Evolutionary conservation across 83 land plant species (phyloP), one percentile per base, ranked within the genome.

Genomic region (Picea engelmannii): DNA sequence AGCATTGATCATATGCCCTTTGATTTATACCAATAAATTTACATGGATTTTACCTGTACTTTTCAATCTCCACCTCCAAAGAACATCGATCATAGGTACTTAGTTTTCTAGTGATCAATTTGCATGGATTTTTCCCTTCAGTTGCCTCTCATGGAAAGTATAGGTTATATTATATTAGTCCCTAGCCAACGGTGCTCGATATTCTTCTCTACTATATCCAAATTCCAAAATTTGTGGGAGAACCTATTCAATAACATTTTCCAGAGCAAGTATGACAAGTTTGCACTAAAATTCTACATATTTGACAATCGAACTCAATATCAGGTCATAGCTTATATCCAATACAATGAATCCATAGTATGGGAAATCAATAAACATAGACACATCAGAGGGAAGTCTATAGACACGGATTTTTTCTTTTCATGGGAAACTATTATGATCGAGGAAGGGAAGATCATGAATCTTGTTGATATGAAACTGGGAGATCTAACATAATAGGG

Each of bases 361-460:
- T 69, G 74, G 18, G n/a, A 40, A 69, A 17, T 47, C n/a, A 69
- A 69, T 35, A 69, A 47, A 9, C 5, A 69, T 44, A 69, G 1
- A 16, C 74, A 47, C 74, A 31, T 69, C 5, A 6, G 38, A 12
- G 74, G 74, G 38, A 69, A 69, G 18, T 13, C 17, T 69, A 69
- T 31, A 35, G 74, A 40, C 17, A 20, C 38, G 47, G 35, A 69
- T 20, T 69, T 69, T 69, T 69, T 69, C 38, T 47, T 47, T 31
- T 69, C 44, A 11, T 69, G 74, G 74, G n/a, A 40, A 17, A 69
- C 38, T 69, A 35, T 16, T 3, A 80, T 13, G 31, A 55, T 88
- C 7, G 82, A 76, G 35, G 87, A 88, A 66, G 82, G 27, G 63
- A 55, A 78, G 21, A 80, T 82, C 16, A 78, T 24, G 8, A 79